Evolutionary conservation across 2,329 filamentous ascomycete genomes (phyloP).

Genomic region (Ophiostoma piceae): DNA sequence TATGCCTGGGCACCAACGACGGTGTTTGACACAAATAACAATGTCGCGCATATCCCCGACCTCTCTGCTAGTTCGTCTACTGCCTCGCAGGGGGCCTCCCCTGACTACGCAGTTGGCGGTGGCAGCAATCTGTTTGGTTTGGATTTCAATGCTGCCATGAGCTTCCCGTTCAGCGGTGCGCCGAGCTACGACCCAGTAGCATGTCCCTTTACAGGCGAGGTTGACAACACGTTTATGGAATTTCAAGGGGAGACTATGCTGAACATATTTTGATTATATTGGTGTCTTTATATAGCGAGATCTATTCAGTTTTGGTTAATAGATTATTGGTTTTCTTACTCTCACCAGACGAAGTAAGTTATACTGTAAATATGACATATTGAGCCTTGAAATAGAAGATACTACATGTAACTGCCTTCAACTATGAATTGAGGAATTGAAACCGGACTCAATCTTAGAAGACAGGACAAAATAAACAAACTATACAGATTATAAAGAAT

Average conservation of each 20-base stretch:
- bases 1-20: background rate
- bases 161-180: background rate
- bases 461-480: background rate
- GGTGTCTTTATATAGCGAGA: no score
- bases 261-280: constrained; percentile 14
- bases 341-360: no score
- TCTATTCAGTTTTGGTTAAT: no score
- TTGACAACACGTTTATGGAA: constrained; percentile 13
- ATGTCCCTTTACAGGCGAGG: background rate
- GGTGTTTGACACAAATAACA: background rate
- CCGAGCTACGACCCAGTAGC: background rate
- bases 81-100: background rate
- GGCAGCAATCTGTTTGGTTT: constrained; percentile 13
- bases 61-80: background rate
- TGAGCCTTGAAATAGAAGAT: no score
- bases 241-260: constrained; percentile 13
- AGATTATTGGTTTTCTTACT: no score
- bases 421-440: no score
- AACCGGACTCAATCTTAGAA: background rate
- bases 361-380: no score
- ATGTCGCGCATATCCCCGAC: background rate
- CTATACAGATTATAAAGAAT: background rate
- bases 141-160: background rate
- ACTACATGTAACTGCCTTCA: no score
- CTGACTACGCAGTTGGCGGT: background rate